These are phyloP conservation scores for Ophiostoma pallidulum DNA, from an alignment of 2,329 filamentous ascomycete genomes.

Conservation along the genomic window DNA sequence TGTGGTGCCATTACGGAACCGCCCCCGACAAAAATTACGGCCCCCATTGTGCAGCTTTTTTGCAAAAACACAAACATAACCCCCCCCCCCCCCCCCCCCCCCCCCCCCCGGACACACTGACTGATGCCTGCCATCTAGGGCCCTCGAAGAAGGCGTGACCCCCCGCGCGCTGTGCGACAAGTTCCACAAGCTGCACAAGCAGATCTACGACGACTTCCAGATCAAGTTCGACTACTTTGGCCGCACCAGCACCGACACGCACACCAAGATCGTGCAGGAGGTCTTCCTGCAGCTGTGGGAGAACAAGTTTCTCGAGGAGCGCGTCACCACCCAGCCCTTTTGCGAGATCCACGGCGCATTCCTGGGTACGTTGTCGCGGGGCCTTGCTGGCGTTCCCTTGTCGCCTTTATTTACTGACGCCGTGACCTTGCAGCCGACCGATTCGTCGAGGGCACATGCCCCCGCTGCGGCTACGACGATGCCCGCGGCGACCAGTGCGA, in stretches of 20 bases:
- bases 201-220: slow-evolving; percentile 92
- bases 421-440: slow-evolving; percentile 81
- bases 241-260: slow-evolving; percentile 77
- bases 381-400: too few species aligned
- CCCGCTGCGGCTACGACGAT: slow-evolving; percentile 61
- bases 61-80: too few species aligned
- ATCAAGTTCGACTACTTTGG: slow-evolving; percentile 94
- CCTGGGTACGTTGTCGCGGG: slow-evolving; percentile 35
- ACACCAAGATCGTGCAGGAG: slow-evolving; percentile 86
- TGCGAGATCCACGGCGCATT: slow-evolving; percentile 62
- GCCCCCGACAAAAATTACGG: too few species aligned
- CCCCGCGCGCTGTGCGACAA: slow-evolving; percentile 77
- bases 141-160: slow-evolving; percentile 73
- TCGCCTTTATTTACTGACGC: too few species aligned
- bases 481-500: slow-evolving; percentile 57
- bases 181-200: slow-evolving; percentile 80
- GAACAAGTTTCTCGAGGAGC: slow-evolving; percentile 81
- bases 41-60: too few species aligned
- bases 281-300: slow-evolving; percentile 83
- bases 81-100: too few species aligned
- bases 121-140: slow-evolving; percentile 32
- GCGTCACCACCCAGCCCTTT: slow-evolving; percentile 80
- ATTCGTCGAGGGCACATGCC: slow-evolving; percentile 71
- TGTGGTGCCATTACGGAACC: too few species aligned
- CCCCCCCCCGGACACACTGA: too few species aligned